Evolutionary conservation across 2,329 filamentous ascomycete species (phyloP), one percentile per base, ranked within the genome.

Genomic region (Bipolaris bicolor): DNA sequence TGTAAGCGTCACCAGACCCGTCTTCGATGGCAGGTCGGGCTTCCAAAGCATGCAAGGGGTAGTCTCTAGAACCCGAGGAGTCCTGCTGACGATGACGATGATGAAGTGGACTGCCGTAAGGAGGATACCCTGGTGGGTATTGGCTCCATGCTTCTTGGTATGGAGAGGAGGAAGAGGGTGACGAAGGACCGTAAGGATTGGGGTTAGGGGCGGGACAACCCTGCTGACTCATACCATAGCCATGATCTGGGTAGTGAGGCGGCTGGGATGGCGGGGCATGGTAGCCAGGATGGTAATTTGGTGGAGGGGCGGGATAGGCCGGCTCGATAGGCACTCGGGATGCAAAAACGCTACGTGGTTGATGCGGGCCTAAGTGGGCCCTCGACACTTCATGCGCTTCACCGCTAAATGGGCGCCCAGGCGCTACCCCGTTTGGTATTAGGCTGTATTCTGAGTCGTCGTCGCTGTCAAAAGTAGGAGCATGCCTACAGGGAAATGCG

Each of bases 271-370:
- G 55, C 11, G 73, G 69, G 49, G 66, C 68, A 60, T 75, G 76
- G 62, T 75, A 75, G 47, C 73, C 66, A 29, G 70, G 73, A 63
- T 75, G 73, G 60, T 77, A 76, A 22, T 69, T 68, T 92, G 83
- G 87, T 92, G 71, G 82, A 93, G 61, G 86, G 84, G 65, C 84
- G 78, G 65, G 60, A 63, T 76, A 76, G 57, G 69, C 62, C 45
- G 62, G 59, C 55, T 76, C 73, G 24, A 64, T 57, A 58, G 74
- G 74, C 37, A 76, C 72, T 56, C 73, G 69, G 54, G 72, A 74
- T 53, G 74, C 73, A 60, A 75, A 76, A 47, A 68, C 43, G 55
- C 67, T 61, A 54, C 69, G 72, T 60, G 69, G 57, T 63, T 69
- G 65, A 62, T 65, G 65, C 58, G 67, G 65, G 65, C 61, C 43